These are phyloP conservation scores for Pichia sp. DNA, from an alignment of 1,139 yeast species.

Conservation along the genomic window DNA sequence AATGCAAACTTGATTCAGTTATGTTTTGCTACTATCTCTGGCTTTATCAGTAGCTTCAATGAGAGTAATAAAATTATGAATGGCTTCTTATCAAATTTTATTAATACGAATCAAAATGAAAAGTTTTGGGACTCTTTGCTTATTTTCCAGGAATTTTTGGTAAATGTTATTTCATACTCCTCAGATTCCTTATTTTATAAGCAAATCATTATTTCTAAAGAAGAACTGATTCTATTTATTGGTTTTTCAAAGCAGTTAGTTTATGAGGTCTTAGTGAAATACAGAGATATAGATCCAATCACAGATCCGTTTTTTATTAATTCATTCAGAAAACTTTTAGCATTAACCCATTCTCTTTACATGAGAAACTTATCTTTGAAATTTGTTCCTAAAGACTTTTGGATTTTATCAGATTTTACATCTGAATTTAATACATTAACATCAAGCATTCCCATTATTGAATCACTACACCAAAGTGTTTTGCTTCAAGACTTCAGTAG, in stretches of 20 bases:
- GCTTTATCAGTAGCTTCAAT: background rate
- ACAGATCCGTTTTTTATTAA: background rate
- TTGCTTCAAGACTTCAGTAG: constrained; percentile 16
- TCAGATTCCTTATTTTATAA: constrained; percentile 6
- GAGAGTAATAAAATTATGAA: background rate
- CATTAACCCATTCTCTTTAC: constrained; percentile 61
- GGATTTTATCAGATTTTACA: constrained; percentile 34
- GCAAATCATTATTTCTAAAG: constrained; percentile 30
- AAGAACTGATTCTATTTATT: constrained; percentile 41
- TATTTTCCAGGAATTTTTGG: constrained; percentile 8
- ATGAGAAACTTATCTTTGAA: constrained; percentile 58
- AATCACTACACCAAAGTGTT: constrained; percentile 17
- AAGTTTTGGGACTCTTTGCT: constrained; percentile 7
- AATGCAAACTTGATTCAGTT: background rate
- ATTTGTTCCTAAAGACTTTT: constrained; percentile 48
- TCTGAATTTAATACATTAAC: constrained; percentile 15
- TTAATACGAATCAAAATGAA: background rate
- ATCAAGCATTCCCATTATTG: constrained; percentile 17
- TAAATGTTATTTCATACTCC: constrained; percentile 4
- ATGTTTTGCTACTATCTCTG: background rate
- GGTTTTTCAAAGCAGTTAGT: constrained; percentile 48
- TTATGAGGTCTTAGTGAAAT: constrained; percentile 24
- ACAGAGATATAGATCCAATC: constrained; percentile 2
- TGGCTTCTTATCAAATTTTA: background rate
- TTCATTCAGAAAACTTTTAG: constrained; percentile 12